Evolutionary conservation across 179 eudicot species (phyloP).

Genomic region (Sideroxylon spinosum): DNA sequence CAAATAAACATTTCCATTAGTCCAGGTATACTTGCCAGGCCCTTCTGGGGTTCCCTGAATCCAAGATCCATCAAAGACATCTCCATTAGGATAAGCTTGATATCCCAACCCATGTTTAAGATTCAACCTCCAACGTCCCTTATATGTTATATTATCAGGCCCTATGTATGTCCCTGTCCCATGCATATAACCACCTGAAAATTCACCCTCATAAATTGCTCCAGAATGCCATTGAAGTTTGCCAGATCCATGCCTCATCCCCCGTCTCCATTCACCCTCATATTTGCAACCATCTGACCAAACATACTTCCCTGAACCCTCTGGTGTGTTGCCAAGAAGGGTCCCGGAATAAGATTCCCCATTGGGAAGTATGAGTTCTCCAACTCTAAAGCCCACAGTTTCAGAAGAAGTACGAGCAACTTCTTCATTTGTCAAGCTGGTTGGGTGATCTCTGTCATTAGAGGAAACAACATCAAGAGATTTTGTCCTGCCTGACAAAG

Average conservation of each 20-base stretch:
- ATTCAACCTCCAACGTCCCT: slow-evolving; percentile 80
- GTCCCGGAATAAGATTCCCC: slow-evolving; percentile 78
- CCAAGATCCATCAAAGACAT: slow-evolving; percentile 91
- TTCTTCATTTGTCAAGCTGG: slow-evolving; percentile 37
- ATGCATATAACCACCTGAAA: slow-evolving; percentile 82
- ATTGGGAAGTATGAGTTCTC: slow-evolving; percentile 53
- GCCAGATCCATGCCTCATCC: slow-evolving; percentile 84
- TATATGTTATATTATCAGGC: slow-evolving; percentile 52
- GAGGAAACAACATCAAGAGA: slow-evolving; percentile 49
- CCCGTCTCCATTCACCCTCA: slow-evolving; percentile 87
- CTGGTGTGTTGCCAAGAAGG: slow-evolving; percentile 64
- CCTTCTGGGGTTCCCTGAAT: slow-evolving; percentile 87
- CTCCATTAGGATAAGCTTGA: slow-evolving; percentile 70
- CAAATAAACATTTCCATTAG: slow-evolving; percentile 68
- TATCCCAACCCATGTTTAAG: slow-evolving; percentile 90
- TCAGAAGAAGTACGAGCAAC: slow-evolving; percentile 42
- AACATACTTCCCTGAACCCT: slow-evolving; percentile 73
- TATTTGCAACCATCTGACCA: slow-evolving; percentile 86
- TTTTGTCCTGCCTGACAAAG: slow-evolving; percentile 52
- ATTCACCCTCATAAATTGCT: slow-evolving; percentile 82
- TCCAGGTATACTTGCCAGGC: slow-evolving; percentile 86
- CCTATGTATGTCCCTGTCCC: slow-evolving; percentile 72
- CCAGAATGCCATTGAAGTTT: slow-evolving; percentile 74
- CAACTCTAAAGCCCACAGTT: slow-evolving; percentile 50
- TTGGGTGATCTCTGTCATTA: slow-evolving; percentile 28